phyloP scores from a whole-genome alignment of 805 yeast genomes.

The Kodamaea laetipori region DNA sequence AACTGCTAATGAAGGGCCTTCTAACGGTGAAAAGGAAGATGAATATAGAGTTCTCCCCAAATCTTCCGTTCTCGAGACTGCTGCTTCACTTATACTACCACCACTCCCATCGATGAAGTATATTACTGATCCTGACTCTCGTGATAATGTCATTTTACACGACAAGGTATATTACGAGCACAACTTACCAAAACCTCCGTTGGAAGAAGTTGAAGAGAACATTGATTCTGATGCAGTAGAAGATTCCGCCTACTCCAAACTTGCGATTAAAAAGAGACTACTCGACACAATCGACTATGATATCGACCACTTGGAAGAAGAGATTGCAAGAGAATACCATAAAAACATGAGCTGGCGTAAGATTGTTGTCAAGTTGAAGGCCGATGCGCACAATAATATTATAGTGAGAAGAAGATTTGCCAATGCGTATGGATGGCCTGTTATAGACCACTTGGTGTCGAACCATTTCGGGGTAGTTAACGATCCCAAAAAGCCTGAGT shows the following conservation, averaged over 20 bases:
- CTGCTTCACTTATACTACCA: constrained; percentile 73
- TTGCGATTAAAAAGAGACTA: constrained; percentile 21
- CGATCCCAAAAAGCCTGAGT: constrained; percentile 18
- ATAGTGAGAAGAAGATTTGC: constrained; percentile 85
- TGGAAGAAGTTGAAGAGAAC: neutral
- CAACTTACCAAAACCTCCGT: constrained; percentile 54
- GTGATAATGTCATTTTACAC: constrained; percentile 75
- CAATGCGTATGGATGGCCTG: constrained; percentile 95
- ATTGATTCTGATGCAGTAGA: neutral
- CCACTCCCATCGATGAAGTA: constrained; percentile 74
- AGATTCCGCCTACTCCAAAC: constrained; percentile 14
- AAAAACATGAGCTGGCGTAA: constrained; percentile 84
- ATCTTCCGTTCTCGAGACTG: constrained; percentile 77
- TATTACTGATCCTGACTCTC: constrained; percentile 62
- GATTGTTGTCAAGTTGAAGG: constrained; percentile 79
- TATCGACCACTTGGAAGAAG: constrained; percentile 62
- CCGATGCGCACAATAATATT: constrained; percentile 95
- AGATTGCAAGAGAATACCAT: constrained; percentile 89
- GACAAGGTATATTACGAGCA: constrained; percentile 70
- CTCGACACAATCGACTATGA: constrained; percentile 32
- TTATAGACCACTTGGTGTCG: constrained; percentile 75
- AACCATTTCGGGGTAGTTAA: constrained; percentile 53
- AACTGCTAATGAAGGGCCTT: constrained; percentile 13
- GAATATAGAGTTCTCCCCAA: constrained; percentile 50
- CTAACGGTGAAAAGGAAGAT: constrained; percentile 15